A percentile compares a stretch with the other conserved stretches of the same genome.
These are phyloP conservation scores for Boechera stricta DNA, from an alignment of 345 rosid species.

Conservation along the genomic window DNA sequence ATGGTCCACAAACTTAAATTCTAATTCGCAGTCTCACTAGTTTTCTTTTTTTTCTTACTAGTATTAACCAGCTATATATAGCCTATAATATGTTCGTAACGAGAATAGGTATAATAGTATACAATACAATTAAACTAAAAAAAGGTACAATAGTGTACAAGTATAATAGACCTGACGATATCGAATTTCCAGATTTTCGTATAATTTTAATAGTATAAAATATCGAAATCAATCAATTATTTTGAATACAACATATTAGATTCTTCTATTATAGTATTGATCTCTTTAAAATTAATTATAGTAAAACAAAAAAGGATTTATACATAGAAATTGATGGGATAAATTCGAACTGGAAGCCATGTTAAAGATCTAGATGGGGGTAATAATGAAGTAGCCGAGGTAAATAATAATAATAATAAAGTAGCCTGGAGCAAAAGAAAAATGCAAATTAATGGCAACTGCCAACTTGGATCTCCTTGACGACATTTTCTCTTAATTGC, in stretches of 20 bases:
- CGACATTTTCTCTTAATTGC: slow-evolving; percentile 30
- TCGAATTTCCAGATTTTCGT: neutral
- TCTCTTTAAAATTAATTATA: no score
- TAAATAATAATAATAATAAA: neutral
- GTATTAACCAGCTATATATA: neutral
- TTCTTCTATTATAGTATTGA: no score
- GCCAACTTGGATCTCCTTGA: slow-evolving; percentile 4
- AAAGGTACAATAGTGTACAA: neutral
- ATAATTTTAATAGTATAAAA: neutral
- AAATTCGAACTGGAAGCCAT: neutral
- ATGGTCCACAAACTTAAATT: slow-evolving; percentile 22
- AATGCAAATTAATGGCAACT: slow-evolving; percentile 12
- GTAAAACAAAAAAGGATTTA: neutral
- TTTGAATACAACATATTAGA: neutral
- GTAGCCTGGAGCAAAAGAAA: neutral
- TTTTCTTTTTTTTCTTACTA: neutral
- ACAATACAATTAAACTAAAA: neutral
- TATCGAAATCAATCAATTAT: neutral
- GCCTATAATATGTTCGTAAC: neutral
- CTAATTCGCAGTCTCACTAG: neutral
- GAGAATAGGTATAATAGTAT: neutral
- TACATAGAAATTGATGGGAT: neutral
- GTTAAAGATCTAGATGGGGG: slow-evolving; percentile 6
- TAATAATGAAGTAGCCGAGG: neutral
- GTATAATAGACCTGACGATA: neutral